Base-by-base conservation (phyloP, 2,329 filamentous ascomycete genomes). In the Niveomyces coronatus region DNA sequence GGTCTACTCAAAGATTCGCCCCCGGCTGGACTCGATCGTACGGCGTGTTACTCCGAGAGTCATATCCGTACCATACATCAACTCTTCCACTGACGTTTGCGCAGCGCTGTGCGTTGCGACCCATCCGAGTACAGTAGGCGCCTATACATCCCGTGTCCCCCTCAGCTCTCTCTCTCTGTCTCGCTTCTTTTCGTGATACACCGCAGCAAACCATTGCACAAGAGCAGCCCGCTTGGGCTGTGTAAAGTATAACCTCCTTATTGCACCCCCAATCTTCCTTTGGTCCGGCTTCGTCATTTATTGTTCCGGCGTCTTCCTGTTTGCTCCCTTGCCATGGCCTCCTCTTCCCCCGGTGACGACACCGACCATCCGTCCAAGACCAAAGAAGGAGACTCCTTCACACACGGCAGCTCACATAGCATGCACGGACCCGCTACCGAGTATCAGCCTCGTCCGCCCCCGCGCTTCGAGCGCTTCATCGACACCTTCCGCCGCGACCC, bases 401-500 rank as follows among this genome's bases (percentile, higher is more conserved):
- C 62, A 15, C 64, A 61, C 27, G 68, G 67, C 39, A 70, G 66
- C 54, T 63, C 62, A 38, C 63, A 65, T 53, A 70, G 65, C 47
- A 71, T 68, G 65, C 66, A 66, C 37, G 66, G 69, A 47, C 64
- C 67, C 26, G 47, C 63, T 20, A 68, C 70, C 51, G 60, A 64
- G 28, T 58, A 64, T 8, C 46, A 50, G 15, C 43, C 46, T 19
- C 15, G 14, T 11, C 8, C 22, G 23, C 46, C 52, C 36, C 55
- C 58, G 27, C 53, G 57, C 43, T 49, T 65, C 42, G 54, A 53
- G 13, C 65, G 65, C 43, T 64, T 76, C 50, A 45, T 78, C 48
- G 71, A 81, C 57, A 70, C 72, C 56, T 82, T 83, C 63, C 71
- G 70, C 48, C 70, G 76, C 42, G 76, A 82, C 48, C 71, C 74